Percentiles rank a stretch among this genome's conserved stretches.
Evolutionary conservation across 2,329 filamentous ascomycete species (phyloP).

Genomic region (Mycosphaerella arachidis): DNA sequence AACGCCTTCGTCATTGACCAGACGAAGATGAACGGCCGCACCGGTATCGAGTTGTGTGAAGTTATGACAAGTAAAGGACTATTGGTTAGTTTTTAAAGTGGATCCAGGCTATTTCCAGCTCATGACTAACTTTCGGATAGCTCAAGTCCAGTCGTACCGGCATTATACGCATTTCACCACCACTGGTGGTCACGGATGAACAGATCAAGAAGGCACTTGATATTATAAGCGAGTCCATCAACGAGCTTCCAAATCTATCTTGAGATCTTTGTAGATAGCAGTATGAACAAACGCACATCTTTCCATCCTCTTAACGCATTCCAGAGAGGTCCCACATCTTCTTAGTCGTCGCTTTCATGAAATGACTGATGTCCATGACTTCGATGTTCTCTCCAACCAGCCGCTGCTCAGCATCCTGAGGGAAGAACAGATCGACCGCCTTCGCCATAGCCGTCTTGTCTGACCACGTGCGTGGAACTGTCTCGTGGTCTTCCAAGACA

Average conservation of each 20-base stretch:
- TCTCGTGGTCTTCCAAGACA: background rate
- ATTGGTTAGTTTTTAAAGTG: slow-evolving; percentile 56
- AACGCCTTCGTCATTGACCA: slow-evolving; percentile 97
- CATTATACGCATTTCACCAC: slow-evolving; percentile 2
- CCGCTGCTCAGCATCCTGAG: background rate
- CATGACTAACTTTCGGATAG: background rate
- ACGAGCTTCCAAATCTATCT: background rate
- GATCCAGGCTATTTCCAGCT: slow-evolving; percentile 17
- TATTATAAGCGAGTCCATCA: background rate
- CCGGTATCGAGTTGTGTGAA: slow-evolving; percentile 93
- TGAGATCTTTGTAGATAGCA: background rate
- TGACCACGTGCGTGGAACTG: slow-evolving; percentile 1
- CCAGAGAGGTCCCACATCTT: slow-evolving; percentile 4
- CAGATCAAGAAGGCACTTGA: background rate
- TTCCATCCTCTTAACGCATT: background rate
- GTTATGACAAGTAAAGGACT: slow-evolving; percentile 91
- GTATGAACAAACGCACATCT: background rate
- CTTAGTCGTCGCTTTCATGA: slow-evolving; percentile 2
- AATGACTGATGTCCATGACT: slow-evolving; percentile 1
- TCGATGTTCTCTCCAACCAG: background rate
- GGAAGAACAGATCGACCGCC: slow-evolving; percentile 1
- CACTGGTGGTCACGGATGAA: background rate
- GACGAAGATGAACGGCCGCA: slow-evolving; percentile 72
- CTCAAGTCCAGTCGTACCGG: slow-evolving; percentile 4
- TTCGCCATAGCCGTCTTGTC: slow-evolving; percentile 1